Evolutionary conservation across 2,329 filamentous ascomycete species (phyloP).

Genomic region (Botryotinia globosa): DNA sequence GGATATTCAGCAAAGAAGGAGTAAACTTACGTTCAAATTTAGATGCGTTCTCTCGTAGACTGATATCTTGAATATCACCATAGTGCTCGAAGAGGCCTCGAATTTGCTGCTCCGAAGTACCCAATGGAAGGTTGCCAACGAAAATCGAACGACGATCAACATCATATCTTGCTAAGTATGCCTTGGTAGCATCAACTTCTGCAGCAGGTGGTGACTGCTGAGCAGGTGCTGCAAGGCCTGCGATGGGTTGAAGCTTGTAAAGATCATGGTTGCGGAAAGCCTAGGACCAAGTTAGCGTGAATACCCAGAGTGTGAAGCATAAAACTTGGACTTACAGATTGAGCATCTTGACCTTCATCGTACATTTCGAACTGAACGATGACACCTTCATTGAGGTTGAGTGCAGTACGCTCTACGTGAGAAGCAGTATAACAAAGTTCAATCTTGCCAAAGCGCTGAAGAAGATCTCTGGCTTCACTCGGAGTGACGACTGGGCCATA

Average conservation of each 20-base stretch:
- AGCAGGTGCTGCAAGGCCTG: slow-evolving; percentile 31
- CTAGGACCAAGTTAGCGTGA: slow-evolving; percentile 25
- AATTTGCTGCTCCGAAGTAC: slow-evolving; percentile 42
- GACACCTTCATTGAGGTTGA: slow-evolving; percentile 40
- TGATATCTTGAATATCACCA: slow-evolving; percentile 42
- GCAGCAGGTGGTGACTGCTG: slow-evolving; percentile 6
- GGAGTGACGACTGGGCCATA: slow-evolving; percentile 42
- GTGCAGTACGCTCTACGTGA: slow-evolving; percentile 31
- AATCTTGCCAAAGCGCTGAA: slow-evolving; percentile 47
- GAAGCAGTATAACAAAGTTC: slow-evolving; percentile 30
- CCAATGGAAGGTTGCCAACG: slow-evolving; percentile 46
- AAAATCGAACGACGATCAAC: slow-evolving; percentile 49
- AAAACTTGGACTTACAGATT: slow-evolving; percentile 43
- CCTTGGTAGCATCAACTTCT: slow-evolving; percentile 23
- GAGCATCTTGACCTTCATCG: slow-evolving; percentile 50
- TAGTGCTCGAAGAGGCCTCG: slow-evolving; percentile 40
- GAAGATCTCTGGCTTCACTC: slow-evolving; percentile 46
- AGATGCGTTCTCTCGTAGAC: slow-evolving; percentile 37
- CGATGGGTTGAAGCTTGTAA: slow-evolving; percentile 40
- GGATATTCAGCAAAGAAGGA: slow-evolving; percentile 1
- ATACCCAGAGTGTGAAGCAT: neutral
- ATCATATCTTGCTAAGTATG: slow-evolving; percentile 42
- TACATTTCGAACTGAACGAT: slow-evolving; percentile 52
- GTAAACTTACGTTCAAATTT: slow-evolving; percentile 32
- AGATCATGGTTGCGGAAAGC: slow-evolving; percentile 34